Evolutionary conservation across 23 red algal species (phyloP), one percentile per base, ranked within the genome.

Genomic region (Pyropia yezoensis): DNA sequence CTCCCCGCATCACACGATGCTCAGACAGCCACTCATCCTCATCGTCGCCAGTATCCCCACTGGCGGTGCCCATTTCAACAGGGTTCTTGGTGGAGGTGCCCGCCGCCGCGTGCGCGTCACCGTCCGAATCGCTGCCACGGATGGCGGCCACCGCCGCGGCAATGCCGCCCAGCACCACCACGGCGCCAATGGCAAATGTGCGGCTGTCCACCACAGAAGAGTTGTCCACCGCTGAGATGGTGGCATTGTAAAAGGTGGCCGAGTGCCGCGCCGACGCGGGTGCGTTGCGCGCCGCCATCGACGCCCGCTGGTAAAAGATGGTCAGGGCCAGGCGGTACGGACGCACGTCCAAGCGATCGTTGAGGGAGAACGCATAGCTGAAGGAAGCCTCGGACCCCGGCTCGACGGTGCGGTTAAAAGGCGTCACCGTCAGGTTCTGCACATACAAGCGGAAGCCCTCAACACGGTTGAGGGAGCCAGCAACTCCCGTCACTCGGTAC

Each of bases 191-290:
- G 55, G 18, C 18, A 26, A 66, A 66, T 26, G 26, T 30, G 16
- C 47, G 63, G 63, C 26, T 51, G 26, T 66, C 39, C 54, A 90
- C 64, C 54, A 78, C 74, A 8, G 63, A 33, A 1, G 55, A 51
- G 59, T 73, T 76, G 30, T 70, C 75, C 64, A 82, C 68, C 5
- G 63, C 34, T 14, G 70, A 50, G 28, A 90, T 26, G 27, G 85
- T 90, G 7, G 63, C 33, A 25, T 90, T 90, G 45, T 68, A 90
- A 71, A 82, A 90, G 14, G 85, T 90, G 14, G 69, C 65, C 11
- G 76, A 73, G 75, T 90, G 71, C 59, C 83, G 72, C 27, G 74
- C 76, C 27, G 75, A 55, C 27, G 73, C 72, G 50, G 66, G 59
- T 29, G 70, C 28, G 9, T 57, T 59, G 9, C 70, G 69, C n/a